Evolutionary conservation across 2,329 filamentous ascomycete species (phyloP).

Genomic region (Sporothrix variecibatus): DNA sequence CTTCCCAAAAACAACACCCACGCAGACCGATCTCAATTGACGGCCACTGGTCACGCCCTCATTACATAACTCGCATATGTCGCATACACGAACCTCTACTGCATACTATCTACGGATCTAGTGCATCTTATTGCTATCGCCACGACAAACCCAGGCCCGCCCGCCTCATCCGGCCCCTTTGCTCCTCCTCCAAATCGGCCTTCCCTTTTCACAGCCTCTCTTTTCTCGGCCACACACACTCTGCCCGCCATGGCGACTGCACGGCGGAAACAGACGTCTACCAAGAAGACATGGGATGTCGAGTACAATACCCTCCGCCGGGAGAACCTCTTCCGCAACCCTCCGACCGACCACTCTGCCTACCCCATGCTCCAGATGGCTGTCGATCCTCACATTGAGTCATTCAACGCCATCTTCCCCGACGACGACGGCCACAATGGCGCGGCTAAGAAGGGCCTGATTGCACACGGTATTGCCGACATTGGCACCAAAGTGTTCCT

Average conservation of each 20-base stretch:
- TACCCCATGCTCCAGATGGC: constrained; percentile 84
- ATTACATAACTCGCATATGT: background rate
- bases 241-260: constrained; percentile 29
- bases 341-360: constrained; percentile 81
- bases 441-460: constrained; percentile 41
- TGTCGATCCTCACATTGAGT: constrained; percentile 90
- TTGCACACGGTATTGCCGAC: constrained; percentile 78
- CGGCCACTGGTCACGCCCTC: background rate
- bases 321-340: constrained; percentile 85
- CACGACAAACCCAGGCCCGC: background rate
- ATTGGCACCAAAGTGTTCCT: constrained; percentile 88
- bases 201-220: background rate
- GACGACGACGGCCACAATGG: constrained; percentile 59
- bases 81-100: background rate
- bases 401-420: constrained; percentile 85
- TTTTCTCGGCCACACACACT: background rate
- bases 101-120: background rate
- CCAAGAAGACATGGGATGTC: constrained; percentile 75
- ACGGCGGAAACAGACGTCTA: constrained; percentile 41
- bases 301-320: constrained; percentile 83
- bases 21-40: constrained; percentile 7
- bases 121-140: background rate
- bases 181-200: background rate
- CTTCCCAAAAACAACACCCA: background rate
- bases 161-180: background rate